These are phyloP conservation scores for Elsinoe ampelina DNA, from an alignment of 2,329 filamentous ascomycete species.

Conservation along the genomic window DNA sequence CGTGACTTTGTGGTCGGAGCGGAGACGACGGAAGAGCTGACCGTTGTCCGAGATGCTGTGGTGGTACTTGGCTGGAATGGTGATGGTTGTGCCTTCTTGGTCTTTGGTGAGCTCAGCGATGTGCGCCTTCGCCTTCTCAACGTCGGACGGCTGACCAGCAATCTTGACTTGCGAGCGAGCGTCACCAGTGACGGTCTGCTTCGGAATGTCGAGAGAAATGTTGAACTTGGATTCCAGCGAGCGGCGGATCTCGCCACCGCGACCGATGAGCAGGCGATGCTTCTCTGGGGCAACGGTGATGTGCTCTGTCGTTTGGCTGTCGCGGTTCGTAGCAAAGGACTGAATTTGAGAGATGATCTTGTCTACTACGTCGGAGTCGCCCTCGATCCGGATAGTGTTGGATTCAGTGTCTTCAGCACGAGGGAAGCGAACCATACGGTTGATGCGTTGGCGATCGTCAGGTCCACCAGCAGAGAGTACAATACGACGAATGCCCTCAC, in stretches of 20 bases:
- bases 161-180: conserved; percentile 80
- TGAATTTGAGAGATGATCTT: conserved; percentile 79
- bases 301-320: conserved; percentile 68
- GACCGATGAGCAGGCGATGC: conserved; percentile 83
- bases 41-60: conserved; percentile 80
- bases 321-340: conserved; percentile 70
- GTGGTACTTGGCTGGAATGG: conserved; percentile 73
- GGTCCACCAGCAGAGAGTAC: conserved; percentile 83
- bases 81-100: conserved; percentile 78
- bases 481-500: conserved; percentile 75
- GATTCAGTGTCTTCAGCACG: conserved; percentile 75
- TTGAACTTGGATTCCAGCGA: conserved; percentile 78
- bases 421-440: conserved; percentile 89
- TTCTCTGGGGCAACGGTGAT: conserved; percentile 82
- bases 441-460: conserved; percentile 71
- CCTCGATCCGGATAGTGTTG: conserved; percentile 72
- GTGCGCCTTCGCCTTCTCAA: conserved; percentile 79
- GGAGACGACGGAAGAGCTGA: conserved; percentile 83
- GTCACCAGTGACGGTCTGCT: conserved; percentile 59
- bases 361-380: conserved; percentile 72
- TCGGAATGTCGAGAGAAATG: conserved; percentile 81
- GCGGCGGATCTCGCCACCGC: conserved; percentile 78
- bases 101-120: conserved; percentile 71
- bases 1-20: conserved; percentile 76
- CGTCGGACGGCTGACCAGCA: conserved; percentile 64